Percentiles rank a stretch among this genome's conserved stretches.
These are phyloP conservation scores for Hericium alpestre DNA, from an alignment of 768 basidiomycete species.

Conservation along the genomic window DNA sequence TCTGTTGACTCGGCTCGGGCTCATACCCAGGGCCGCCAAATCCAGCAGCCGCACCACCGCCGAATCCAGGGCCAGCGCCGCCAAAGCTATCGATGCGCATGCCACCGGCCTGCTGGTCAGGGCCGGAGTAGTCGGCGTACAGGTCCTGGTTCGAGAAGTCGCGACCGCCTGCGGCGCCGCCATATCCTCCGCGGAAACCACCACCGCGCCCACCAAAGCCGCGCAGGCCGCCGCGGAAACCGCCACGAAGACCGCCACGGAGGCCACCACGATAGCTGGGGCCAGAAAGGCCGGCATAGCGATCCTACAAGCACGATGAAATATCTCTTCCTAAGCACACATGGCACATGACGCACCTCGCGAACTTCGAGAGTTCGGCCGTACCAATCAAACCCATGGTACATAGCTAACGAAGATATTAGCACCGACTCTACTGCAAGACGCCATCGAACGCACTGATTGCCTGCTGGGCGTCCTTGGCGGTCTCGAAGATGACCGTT, in stretches of 20 bases:
- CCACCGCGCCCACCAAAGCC: slow-evolving; percentile 39
- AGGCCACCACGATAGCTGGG: slow-evolving; percentile 38
- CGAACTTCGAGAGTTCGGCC: slow-evolving; percentile 92
- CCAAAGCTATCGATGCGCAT: slow-evolving; percentile 25
- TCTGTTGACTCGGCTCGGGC: slow-evolving; percentile 88
- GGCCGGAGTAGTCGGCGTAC: slow-evolving; percentile 88
- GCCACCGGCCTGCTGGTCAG: slow-evolving; percentile 51
- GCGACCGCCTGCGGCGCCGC: slow-evolving; percentile 33
- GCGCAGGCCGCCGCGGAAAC: slow-evolving; percentile 36
- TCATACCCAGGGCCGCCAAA: slow-evolving; percentile 30
- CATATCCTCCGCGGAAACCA: slow-evolving; percentile 37
- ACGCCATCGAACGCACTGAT: slow-evolving; percentile 51
- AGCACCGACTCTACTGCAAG: background rate
- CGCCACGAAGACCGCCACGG: slow-evolving; percentile 44
- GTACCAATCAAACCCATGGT: slow-evolving; percentile 96
- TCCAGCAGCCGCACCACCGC: slow-evolving; percentile 13
- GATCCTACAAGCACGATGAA: slow-evolving; percentile 41
- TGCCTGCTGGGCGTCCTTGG: slow-evolving; percentile 84
- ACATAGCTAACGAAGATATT: slow-evolving; percentile 56
- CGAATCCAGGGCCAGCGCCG: slow-evolving; percentile 21
- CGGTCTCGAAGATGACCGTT: slow-evolving; percentile 90
- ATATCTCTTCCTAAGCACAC: background rate
- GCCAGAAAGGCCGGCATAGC: slow-evolving; percentile 78
- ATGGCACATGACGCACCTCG: slow-evolving; percentile 44
- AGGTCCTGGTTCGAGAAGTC: slow-evolving; percentile 83